phyloP scores from a whole-genome alignment of 2,329 filamentous ascomycete species.

The Talaromyces sp. region DNA sequence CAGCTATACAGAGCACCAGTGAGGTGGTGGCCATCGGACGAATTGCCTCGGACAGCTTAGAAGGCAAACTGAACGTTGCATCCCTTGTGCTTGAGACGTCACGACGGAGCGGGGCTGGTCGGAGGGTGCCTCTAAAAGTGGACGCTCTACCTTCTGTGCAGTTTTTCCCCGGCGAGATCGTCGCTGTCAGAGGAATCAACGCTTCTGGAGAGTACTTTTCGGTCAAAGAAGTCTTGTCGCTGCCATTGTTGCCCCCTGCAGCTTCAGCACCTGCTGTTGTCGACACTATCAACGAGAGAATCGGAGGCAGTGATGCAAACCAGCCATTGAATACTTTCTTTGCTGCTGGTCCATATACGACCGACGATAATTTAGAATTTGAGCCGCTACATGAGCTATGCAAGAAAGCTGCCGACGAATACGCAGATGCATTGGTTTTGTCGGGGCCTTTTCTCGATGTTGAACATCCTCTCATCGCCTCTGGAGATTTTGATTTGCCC shows the following conservation, averaged over 20 bases:
- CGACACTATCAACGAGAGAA: slow-evolving; percentile 63
- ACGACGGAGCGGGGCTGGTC: slow-evolving; percentile 73
- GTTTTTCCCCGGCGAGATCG: slow-evolving; percentile 93
- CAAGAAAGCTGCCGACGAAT: slow-evolving; percentile 66
- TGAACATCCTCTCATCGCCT: slow-evolving; percentile 82
- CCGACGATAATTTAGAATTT: slow-evolving; percentile 87
- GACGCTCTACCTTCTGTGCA: slow-evolving; percentile 65
- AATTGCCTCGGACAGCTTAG: slow-evolving; percentile 79
- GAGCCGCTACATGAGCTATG: slow-evolving; percentile 81
- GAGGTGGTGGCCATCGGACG: slow-evolving; percentile 88
- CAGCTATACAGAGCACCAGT: slow-evolving; percentile 75
- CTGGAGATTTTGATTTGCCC: slow-evolving; percentile 73
- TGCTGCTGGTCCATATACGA: slow-evolving; percentile 83
- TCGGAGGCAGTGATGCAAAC: slow-evolving; percentile 60
- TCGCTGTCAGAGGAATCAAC: slow-evolving; percentile 82
- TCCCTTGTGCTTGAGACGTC: slow-evolving; percentile 88
- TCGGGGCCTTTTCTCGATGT: slow-evolving; percentile 85
- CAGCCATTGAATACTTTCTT: slow-evolving; percentile 72
- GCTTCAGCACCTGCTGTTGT: slow-evolving; percentile 65
- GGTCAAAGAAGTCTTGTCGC: slow-evolving; percentile 68
- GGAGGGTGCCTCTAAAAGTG: slow-evolving; percentile 75
- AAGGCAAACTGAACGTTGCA: slow-evolving; percentile 79
- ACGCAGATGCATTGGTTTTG: slow-evolving; percentile 74
- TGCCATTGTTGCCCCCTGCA: slow-evolving; percentile 70
- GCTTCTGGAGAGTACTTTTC: slow-evolving; percentile 78